Evolutionary conservation across 129 eudicot genomes (phyloP), one percentile per base, ranked within the genome.

Genomic region (Escallonia herrerae): DNA sequence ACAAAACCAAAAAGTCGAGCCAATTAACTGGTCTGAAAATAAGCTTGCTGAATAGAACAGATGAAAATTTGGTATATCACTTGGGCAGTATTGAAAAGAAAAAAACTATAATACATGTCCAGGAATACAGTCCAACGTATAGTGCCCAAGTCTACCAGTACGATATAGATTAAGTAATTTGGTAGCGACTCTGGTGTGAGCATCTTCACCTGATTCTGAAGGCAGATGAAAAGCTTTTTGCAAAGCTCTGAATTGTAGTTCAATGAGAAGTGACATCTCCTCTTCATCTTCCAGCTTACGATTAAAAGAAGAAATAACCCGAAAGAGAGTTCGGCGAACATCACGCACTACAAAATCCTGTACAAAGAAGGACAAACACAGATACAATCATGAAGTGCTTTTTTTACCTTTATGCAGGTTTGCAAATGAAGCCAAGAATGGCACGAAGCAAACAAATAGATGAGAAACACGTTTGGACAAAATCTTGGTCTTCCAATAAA

Each of bases 61-160:
- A 22, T 22, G 33, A 22, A 22, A 0, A 22, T 22, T 22, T 22
- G 33, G 33, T 22, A 22, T 22, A 22, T 22, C 33, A 22, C 33
- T 22, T 51, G 3, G 14, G n/a, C 12, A 6, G 12, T 51, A 41
- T 8, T 39, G 10, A 13, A 39, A 11, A 41, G 9, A 43, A 8
- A 37, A 53, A 40, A 41, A 2, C 41, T 38, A 53, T 33, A 4
- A n/a, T 41, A 33, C 22, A 14, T 42, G 60, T 43, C 14, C 47
- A 57, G 76, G 64, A 41, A 84, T 7, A 37, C 71, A 50, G 80
- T 84, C 97, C 66, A 91, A 70, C 40, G 85, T 76, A 65, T 82
- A 85, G 66, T 82, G 90, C 12, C 97, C 97, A 72, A 87, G 90
- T 79, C 97, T 82, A 66, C 97, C 95, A 2, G 94, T 87, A 49